Conservation (phyloP, 176 grass and related monocot genomes). For the Ensete glaucum region DNA sequence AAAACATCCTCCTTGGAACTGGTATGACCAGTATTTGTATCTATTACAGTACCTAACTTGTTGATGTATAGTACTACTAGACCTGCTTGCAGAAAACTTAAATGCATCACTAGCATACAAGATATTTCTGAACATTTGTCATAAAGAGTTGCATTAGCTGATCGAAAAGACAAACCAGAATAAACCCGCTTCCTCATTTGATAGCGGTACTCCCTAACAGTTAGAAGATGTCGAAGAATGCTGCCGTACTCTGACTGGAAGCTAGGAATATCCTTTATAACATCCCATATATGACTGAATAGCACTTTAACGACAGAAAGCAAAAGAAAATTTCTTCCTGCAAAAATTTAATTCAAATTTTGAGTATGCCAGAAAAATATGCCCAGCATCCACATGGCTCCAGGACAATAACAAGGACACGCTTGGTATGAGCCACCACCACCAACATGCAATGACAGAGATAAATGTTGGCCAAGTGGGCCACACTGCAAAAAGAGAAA, state of each 20-base stretch:
- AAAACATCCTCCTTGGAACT: conserved; percentile 73
- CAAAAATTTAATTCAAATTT: conserved; percentile 29
- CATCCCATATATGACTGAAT: conserved; percentile 71
- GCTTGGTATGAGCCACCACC: no score
- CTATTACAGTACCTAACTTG: conserved; percentile 30
- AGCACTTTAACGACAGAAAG: conserved; percentile 54
- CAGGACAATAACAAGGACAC: background rate
- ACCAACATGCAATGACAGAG: background rate
- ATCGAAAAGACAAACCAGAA: conserved; percentile 34
- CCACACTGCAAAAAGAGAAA: no score
- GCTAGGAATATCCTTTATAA: conserved; percentile 51
- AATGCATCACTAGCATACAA: conserved; percentile 11
- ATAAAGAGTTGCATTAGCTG: background rate
- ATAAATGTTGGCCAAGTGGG: no score
- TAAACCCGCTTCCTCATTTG: conserved; percentile 68
- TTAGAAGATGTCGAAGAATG: conserved; percentile 64
- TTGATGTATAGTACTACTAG: conserved; percentile 45
- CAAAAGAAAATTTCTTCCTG: conserved; percentile 45
- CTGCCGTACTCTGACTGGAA: conserved; percentile 59
- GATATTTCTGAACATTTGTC: background rate
- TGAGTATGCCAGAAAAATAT: conserved; percentile 11
- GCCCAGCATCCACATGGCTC: conserved; percentile 2
- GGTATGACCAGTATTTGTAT: conserved; percentile 37
- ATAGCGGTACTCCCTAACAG: conserved; percentile 60
- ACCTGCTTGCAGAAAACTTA: conserved; percentile 22